Conservation (phyloP, 257 asterid species). For the Echium plantagineum region DNA sequence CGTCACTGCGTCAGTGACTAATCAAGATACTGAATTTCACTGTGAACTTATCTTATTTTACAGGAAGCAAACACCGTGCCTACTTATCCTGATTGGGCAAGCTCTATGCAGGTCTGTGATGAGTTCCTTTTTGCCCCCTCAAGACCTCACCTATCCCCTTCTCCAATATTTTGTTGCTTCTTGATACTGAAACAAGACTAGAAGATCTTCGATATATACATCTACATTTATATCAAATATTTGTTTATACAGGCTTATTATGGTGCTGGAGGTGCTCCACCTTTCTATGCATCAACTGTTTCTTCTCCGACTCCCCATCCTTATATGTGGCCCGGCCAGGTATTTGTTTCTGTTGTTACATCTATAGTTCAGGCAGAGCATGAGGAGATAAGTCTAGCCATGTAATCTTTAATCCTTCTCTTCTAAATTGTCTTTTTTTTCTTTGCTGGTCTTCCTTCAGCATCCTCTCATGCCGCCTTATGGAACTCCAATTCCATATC, state of each 20-base stretch:
- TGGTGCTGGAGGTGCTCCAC: slow-evolving; percentile 75
- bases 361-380: slow-evolving; percentile 6
- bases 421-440: slow-evolving; percentile 4
- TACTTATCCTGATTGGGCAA: slow-evolving; percentile 84
- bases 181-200: not conserved
- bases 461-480: slow-evolving; percentile 95
- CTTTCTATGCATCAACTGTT: slow-evolving; percentile 82
- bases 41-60: slow-evolving; percentile 12
- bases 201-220: not conserved
- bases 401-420: not conserved
- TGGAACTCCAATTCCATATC: slow-evolving; percentile 96
- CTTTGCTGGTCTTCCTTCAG: slow-evolving; percentile 29
- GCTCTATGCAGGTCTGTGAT: slow-evolving; percentile 65
- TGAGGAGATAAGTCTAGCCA: slow-evolving; percentile 1
- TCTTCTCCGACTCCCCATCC: slow-evolving; percentile 92
- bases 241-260: slow-evolving; percentile 53
- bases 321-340: slow-evolving; percentile 92
- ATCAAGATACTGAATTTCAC: not conserved
- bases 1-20: not conserved
- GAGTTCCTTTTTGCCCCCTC: not conserved
- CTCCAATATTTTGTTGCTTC: not conserved
- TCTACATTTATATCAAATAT: slow-evolving; percentile 6
- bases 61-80: slow-evolving; percentile 68
- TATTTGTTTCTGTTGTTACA: slow-evolving; percentile 12
- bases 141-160: not conserved